Percentiles rank a stretch among this genome's conserved stretches.
Evolutionary conservation across 2,329 filamentous ascomycete species (phyloP).

Genomic region (Pyrenochaeta sp.): DNA sequence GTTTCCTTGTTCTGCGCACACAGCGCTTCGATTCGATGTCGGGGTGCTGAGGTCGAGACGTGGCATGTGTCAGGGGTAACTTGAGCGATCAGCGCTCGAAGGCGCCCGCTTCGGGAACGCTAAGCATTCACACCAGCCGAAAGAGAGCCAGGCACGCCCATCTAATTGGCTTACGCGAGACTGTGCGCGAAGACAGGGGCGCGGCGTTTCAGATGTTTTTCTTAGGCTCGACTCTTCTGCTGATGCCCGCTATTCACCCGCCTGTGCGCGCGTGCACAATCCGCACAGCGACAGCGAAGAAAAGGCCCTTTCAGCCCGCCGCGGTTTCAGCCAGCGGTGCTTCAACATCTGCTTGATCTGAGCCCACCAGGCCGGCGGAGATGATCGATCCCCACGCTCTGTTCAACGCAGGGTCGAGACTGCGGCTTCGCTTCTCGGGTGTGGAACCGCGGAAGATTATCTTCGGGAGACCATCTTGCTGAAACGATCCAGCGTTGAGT

Average conservation of each 20-base stretch:
- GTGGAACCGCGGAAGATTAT: slow-evolving; percentile 17
- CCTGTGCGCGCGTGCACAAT: slow-evolving; percentile 28
- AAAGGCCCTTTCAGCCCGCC: slow-evolving; percentile 14
- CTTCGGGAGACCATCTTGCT: slow-evolving; percentile 19
- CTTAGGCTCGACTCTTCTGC: slow-evolving; percentile 21
- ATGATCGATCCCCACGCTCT: slow-evolving; percentile 19
- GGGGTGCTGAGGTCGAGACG: slow-evolving; percentile 20
- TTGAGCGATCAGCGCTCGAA: slow-evolving; percentile 27
- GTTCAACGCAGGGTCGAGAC: slow-evolving; percentile 27
- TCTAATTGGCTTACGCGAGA: slow-evolving; percentile 19
- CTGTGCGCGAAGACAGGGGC: slow-evolving; percentile 18
- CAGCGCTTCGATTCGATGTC: slow-evolving; percentile 26
- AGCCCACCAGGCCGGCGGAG: slow-evolving; percentile 12
- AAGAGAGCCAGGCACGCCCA: slow-evolving; percentile 14
- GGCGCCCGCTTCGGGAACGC: slow-evolving; percentile 24
- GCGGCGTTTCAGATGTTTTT: slow-evolving; percentile 29
- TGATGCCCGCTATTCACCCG: slow-evolving; percentile 8
- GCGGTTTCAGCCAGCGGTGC: slow-evolving; percentile 24
- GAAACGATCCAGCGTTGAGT: slow-evolving; percentile 25
- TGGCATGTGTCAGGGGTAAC: slow-evolving; percentile 31
- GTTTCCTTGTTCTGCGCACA: slow-evolving; percentile 6
- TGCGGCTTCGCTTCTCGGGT: slow-evolving; percentile 8
- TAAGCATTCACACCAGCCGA: slow-evolving; percentile 20
- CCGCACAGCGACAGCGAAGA: too few relatives aligned
- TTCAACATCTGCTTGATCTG: slow-evolving; percentile 21